phyloP scores from a whole-genome alignment of 192 early-diverging fungal genomes.

The Umbelopsis vinacea region DNA sequence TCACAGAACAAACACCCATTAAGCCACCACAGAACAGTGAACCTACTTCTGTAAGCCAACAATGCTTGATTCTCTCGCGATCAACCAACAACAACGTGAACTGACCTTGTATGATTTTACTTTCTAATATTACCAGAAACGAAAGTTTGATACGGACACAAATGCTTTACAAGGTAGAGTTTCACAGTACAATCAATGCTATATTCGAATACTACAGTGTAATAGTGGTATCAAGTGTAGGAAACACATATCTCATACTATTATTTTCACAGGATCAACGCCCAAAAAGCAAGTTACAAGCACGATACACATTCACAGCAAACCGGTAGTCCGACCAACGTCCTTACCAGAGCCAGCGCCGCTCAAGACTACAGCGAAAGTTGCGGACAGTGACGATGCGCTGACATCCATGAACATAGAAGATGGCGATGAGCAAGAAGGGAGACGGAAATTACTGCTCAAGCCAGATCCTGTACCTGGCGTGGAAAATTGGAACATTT shows the following conservation, averaged over 20 bases:
- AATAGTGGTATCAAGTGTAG: too few species aligned
- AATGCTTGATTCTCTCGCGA: not conserved
- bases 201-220: too few species aligned
- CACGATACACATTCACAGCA: not conserved
- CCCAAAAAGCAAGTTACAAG: not conserved
- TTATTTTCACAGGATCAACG: not conserved
- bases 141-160: not conserved
- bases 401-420: not conserved
- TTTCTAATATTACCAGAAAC: not conserved
- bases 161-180: not conserved
- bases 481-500: conserved; percentile 62
- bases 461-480: conserved; percentile 52
- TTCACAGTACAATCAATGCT: not conserved
- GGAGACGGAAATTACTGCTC: conserved; percentile 30
- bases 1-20: not conserved
- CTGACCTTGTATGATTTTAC: not conserved
- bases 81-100: not conserved
- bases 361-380: not conserved
- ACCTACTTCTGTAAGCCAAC: not conserved
- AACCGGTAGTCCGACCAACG: not conserved
- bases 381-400: too few species aligned
- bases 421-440: conserved; percentile 18
- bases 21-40: not conserved
- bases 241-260: not conserved
- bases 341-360: not conserved